Base-by-base conservation (phyloP, 208 protist genomes). In the Acanthamoeba triangularis region DNA sequence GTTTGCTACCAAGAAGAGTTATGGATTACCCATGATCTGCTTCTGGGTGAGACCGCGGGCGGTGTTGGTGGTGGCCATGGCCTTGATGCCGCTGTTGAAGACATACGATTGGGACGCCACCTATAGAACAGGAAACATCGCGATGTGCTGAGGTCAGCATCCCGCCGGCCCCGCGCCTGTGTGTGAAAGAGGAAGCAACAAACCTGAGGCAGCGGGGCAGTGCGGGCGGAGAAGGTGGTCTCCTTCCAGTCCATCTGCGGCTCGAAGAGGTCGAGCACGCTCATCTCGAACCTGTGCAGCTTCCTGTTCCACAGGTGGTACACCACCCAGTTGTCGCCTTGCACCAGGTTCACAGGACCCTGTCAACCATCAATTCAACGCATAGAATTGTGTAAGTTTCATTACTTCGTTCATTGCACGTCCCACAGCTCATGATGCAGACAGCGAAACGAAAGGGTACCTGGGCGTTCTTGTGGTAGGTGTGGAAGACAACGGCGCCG, bases 281-380 rank as follows among this genome's bases (percentile, higher is more conserved):
- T 87, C 65, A 97, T 95, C 7, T 94, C 56, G 80, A 93, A 95
- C 10, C 92, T 59, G 28, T 97, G 90, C 16, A 56, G 14, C 25
- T 61, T n/a, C 10, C 69, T 25, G 63, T 96, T 95, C 47, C 44
- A 96, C 13, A 90, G 84, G 25, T 95, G 69, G 56, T 95, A 97
- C 25, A 97, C 95, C 14, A 97, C 87, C 63, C 92, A 94, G 76
- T 97, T 97, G 41, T 97, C 96, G 63, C 93, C 84, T 18, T 95
- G 87, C 14, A 96, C 78, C 16, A 96, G 90, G 14, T 65, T 63
- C 18, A 97, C 65, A 2, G 95, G 52, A 13, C 35, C 67, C 61
- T 93, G 63, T 7, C 3, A 28, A 37, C n/a, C n/a, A n/a, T n/a
- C 23, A n/a, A 33, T 52, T 25, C 35, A 84, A 28, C 18, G 20